Evolutionary conservation across 2,329 filamentous ascomycete species (phyloP).

Genomic region (Cordyceps sp.): DNA sequence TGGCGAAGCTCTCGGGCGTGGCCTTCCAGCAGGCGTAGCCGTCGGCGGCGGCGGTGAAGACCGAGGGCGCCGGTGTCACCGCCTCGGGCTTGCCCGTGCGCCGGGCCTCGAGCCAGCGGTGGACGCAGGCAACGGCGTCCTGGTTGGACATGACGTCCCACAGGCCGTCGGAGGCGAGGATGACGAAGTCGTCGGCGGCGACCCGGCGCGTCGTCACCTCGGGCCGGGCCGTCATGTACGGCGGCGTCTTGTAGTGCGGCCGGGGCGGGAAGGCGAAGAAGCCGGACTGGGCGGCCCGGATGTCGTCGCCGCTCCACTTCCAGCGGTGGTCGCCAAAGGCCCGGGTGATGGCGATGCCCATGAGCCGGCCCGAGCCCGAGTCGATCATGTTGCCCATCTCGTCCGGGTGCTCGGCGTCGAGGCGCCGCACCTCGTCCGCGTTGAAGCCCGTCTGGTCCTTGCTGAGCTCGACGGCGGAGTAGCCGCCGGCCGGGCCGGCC

Average conservation of each 20-base stretch:
- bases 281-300: slow-evolving; percentile 17
- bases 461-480: slow-evolving; percentile 37
- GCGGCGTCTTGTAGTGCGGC: slow-evolving; percentile 35
- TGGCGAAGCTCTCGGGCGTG: slow-evolving; percentile 42
- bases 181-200: slow-evolving; percentile 35
- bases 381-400: slow-evolving; percentile 36
- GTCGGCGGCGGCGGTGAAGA: slow-evolving; percentile 5
- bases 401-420: slow-evolving; percentile 42
- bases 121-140: slow-evolving; percentile 40
- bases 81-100: slow-evolving; percentile 10
- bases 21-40: slow-evolving; percentile 10
- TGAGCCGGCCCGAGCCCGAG: slow-evolving; percentile 34
- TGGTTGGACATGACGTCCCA: slow-evolving; percentile 44
- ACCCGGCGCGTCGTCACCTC: slow-evolving; percentile 42
- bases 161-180: slow-evolving; percentile 50
- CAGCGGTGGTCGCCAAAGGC: slow-evolving; percentile 53
- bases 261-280: slow-evolving; percentile 28
- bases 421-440: slow-evolving; percentile 33
- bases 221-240: slow-evolving; percentile 52
- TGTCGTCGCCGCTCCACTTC: slow-evolving; percentile 43
- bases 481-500: slow-evolving; percentile 21
- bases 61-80: slow-evolving; percentile 5
- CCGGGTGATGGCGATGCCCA: slow-evolving; percentile 44
- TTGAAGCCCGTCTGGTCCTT: slow-evolving; percentile 52
- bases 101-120: slow-evolving; percentile 28